Base-by-base conservation (phyloP, 2,329 filamentous ascomycete species). In the Fusarium sublunatum region DNA sequence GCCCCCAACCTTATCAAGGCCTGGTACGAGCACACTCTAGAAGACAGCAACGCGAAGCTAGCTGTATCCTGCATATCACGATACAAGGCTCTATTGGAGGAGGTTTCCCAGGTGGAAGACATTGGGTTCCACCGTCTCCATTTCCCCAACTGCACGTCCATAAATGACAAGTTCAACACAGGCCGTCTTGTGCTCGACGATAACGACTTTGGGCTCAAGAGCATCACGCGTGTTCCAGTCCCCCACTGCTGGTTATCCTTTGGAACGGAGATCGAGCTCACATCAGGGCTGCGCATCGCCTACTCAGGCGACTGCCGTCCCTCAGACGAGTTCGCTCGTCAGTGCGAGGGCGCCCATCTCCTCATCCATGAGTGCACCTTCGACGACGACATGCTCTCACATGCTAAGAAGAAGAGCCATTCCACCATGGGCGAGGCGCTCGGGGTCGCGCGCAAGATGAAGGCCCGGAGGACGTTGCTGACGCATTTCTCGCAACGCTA, bases 401-500 rank as follows among this genome's bases (percentile, higher is more conserved):
- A 97, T 70, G 95, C 95, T 5, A 73, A 84, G 26, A 91, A 90
- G 47, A 99, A 99, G 85, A 93, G 90, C 72, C 95, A 99, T 79
- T 91, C 86, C 35, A 99, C 95, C 8, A 91, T 93, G 61, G 85
- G 85, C 12, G 95, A 99, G 78, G 95, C 95, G 1, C 83, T 99
- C 4, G 83, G 81, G 40, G 85, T 98, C 4, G 94, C 90, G 2
- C 82, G 84, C 11, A 78, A 81, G 41, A 99, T 99, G 95, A 77
- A 84, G 26, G 95, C 93, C 0, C 86, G 88, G 64, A 83, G 91
- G 13, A 88, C 95, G 13, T 79, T 99, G 52, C 82, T 99, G 44
- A 99, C 95, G 7, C 95, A 99, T 75, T 99, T 99, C 77, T 93
- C 89, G 52, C 95, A 99, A 79, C 85, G 95, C 7, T 99, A 99